Evolutionary conservation across 129 eudicot species (phyloP).

Genomic region (Ambrosia trifida): DNA sequence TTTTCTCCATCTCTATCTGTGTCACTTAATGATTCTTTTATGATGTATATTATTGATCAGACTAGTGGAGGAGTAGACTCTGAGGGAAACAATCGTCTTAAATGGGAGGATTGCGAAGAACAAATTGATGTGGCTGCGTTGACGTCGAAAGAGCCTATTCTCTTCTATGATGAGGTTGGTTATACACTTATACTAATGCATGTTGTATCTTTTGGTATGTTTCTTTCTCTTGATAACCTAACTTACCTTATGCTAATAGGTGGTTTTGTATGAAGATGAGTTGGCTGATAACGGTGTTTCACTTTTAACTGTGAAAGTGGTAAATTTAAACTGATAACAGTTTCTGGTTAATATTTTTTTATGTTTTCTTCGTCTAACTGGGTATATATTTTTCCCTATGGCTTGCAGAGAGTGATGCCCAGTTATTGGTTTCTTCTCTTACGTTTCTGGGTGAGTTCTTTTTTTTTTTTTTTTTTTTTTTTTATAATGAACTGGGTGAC

Average conservation of each 20-base stretch:
- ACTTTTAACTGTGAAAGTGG: slow-evolving; percentile 96
- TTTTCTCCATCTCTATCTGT: slow-evolving; percentile 11
- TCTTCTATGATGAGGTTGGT: slow-evolving; percentile 87
- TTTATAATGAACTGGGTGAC: not conserved
- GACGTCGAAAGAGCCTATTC: slow-evolving; percentile 87
- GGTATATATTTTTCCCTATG: not conserved
- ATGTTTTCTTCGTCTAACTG: slow-evolving; percentile 9
- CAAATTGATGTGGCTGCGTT: slow-evolving; percentile 74
- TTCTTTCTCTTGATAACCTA: slow-evolving; percentile 17
- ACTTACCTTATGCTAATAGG: slow-evolving; percentile 44
- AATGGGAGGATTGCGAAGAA: slow-evolving; percentile 86
- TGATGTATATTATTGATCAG: slow-evolving; percentile 43
- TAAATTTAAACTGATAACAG: slow-evolving; percentile 34
- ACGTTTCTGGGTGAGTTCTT: slow-evolving; percentile 93
- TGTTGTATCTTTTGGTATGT: slow-evolving; percentile 17
- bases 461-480: slow-evolving; percentile 11
- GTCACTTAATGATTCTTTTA: not conserved
- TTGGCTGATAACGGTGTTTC: slow-evolving; percentile 93
- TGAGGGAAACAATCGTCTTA: slow-evolving; percentile 44
- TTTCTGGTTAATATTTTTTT: not conserved
- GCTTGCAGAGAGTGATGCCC: slow-evolving; percentile 96
- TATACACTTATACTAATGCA: not conserved
- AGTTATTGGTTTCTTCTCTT: slow-evolving; percentile 93
- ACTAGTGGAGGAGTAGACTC: slow-evolving; percentile 40
- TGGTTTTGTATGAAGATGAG: slow-evolving; percentile 91